These are phyloP conservation scores for Aegilops speltoides DNA, from an alignment of 176 grass and related monocot species.

Conservation along the genomic window DNA sequence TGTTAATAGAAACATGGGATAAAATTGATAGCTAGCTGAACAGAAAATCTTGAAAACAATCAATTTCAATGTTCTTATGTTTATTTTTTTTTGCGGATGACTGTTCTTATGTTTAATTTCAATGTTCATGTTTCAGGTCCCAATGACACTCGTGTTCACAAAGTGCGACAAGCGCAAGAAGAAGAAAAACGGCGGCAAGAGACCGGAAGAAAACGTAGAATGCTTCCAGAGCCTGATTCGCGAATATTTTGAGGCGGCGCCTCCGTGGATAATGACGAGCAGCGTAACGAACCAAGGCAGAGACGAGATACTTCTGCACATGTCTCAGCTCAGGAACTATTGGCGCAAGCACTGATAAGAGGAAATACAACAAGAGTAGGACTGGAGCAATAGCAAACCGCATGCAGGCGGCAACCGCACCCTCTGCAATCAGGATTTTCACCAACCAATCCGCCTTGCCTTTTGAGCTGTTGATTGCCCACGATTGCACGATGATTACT, in stretches of 20 bases:
- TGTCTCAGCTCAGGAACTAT: conserved; percentile 96
- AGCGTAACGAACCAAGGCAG: conserved; percentile 85
- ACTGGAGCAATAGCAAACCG: conserved; percentile 10
- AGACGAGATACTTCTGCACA: conserved; percentile 95
- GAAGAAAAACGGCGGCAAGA: conserved; percentile 89
- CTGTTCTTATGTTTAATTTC: not conserved
- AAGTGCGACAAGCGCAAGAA: conserved; percentile 99
- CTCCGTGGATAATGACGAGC: conserved; percentile 99
- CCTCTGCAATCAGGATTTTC: conserved; percentile 18
- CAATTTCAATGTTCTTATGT: not conserved
- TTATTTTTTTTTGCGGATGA: too few species aligned
- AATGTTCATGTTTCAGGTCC: conserved; percentile 51
- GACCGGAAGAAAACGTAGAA: conserved; percentile 87
- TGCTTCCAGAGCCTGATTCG: conserved; percentile 72
- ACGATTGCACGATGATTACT: conserved; percentile 37
- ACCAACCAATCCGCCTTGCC: conserved; percentile 25
- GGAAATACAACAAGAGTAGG: not conserved
- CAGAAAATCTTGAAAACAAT: not conserved
- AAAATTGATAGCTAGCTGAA: not conserved
- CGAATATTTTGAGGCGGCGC: conserved; percentile 74
- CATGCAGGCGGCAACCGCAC: conserved; percentile 19
- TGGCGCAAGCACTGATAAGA: conserved; percentile 77
- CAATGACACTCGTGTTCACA: conserved; percentile 93
- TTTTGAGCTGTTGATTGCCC: conserved; percentile 58
- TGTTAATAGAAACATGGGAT: not conserved